Percentiles rank a stretch among this genome's conserved stretches.
Evolutionary conservation across 495 filamentous ascomycete genomes (phyloP).

Genomic region (Penicillium lividum): DNA sequence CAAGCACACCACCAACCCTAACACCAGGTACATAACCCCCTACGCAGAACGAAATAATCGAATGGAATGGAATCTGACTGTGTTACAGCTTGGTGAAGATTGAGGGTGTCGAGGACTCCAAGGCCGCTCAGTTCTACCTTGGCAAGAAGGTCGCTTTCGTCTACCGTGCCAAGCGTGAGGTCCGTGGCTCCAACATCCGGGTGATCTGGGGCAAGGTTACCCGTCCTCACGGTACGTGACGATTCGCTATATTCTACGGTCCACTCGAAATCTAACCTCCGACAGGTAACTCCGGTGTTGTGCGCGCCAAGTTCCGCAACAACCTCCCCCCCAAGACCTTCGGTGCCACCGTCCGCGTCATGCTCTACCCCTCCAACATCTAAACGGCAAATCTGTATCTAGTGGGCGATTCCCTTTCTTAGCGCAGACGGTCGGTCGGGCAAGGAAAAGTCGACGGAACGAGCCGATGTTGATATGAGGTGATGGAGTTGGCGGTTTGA

Average conservation of each 20-base stretch:
- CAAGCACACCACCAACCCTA: conserved; percentile 80
- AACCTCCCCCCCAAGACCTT: conserved; percentile 95
- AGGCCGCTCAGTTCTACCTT: conserved; percentile 85
- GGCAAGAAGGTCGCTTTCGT: conserved; percentile 98
- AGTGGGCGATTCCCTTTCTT: conserved; percentile 45
- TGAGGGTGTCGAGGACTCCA: conserved; percentile 87
- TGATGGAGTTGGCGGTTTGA: conserved; percentile 51
- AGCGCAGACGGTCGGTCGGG: conserved; percentile 46
- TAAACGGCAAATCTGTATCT: conserved; percentile 43
- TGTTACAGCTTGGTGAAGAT: conserved; percentile 79
- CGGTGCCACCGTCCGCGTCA: conserved; percentile 94
- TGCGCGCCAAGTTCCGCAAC: conserved; percentile 90
- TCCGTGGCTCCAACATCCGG: conserved; percentile 93
- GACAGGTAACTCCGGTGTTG: conserved; percentile 90
- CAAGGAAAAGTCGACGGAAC: conserved; percentile 46
- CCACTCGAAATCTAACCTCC: no score
- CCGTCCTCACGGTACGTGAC: conserved; percentile 78
- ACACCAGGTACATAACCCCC: conserved; percentile 57
- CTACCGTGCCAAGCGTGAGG: conserved; percentile 88
- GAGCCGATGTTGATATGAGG: conserved; percentile 42
- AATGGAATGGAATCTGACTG: conserved; percentile 33
- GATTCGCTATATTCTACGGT: not conserved
- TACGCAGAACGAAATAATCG: conserved; percentile 9
- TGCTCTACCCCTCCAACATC: conserved; percentile 89
- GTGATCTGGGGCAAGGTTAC: conserved; percentile 99